A percentile compares a stretch with the other conserved stretches of the same genome.
Evolutionary conservation across 1,284 basidiomycete species (phyloP).

Genomic region (Serendipita sp.): DNA sequence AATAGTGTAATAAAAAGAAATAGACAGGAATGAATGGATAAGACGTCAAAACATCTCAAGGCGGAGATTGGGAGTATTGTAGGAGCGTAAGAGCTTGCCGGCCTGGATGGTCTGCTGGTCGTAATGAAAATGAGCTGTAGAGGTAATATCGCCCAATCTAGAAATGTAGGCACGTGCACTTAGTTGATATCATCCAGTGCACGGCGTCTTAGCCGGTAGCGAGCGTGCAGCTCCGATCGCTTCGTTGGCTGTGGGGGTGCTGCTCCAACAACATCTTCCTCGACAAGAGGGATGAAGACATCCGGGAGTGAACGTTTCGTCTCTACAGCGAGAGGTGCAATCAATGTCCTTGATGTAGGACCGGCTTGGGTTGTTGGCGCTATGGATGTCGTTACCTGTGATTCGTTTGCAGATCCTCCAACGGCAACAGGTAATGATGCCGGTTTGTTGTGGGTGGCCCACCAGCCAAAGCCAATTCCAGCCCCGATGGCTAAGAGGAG

Average conservation of each 20-base stretch:
- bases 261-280: too few species aligned
- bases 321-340: background rate
- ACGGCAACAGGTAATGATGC: conserved; percentile 43
- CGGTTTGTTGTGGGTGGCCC: conserved; percentile 35
- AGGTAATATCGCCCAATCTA: too few species aligned
- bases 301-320: background rate
- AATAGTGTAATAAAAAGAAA: conserved; percentile 6
- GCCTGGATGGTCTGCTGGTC: too few species aligned
- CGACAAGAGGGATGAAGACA: too few species aligned
- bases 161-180: too few species aligned
- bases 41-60: background rate
- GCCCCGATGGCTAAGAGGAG: conserved; percentile 41
- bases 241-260: too few species aligned
- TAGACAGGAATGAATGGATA: background rate
- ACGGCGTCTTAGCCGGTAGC: too few species aligned
- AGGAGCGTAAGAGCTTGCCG: too few species aligned
- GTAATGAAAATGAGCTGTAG: too few species aligned
- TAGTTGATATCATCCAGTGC: too few species aligned
- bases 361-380: conserved; percentile 12
- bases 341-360: background rate
- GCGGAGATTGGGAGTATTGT: too few species aligned
- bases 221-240: too few species aligned
- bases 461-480: conserved; percentile 45
- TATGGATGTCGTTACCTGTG: conserved; percentile 15
- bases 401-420: conserved; percentile 49